These are phyloP conservation scores for Hericium coralloides DNA, from an alignment of 768 basidiomycete species.

Conservation along the genomic window DNA sequence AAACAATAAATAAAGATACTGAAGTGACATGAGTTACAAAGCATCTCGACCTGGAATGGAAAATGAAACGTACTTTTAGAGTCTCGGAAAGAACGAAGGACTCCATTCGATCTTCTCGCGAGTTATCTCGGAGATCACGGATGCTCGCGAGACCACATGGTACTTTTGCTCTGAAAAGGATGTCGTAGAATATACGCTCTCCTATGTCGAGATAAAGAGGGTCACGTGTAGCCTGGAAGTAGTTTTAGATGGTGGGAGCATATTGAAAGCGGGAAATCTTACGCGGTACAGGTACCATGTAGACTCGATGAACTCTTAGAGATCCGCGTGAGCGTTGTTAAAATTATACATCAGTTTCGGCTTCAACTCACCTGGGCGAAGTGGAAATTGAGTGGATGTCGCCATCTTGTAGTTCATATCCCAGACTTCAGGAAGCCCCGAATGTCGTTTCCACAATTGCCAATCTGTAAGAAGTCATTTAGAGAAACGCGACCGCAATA, in stretches of 20 bases:
- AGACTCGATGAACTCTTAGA: conserved; percentile 86
- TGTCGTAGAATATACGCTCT: conserved; percentile 72
- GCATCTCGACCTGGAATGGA: not conserved
- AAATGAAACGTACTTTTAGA: conserved; percentile 49
- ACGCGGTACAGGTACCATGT: conserved; percentile 94
- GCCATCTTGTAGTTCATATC: conserved; percentile 67
- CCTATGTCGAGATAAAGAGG: conserved; percentile 89
- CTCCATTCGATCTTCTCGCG: conserved; percentile 92
- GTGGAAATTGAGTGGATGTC: conserved; percentile 70
- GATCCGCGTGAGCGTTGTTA: not conserved
- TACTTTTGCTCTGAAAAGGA: conserved; percentile 67
- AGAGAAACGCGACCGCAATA: not conserved
- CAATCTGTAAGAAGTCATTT: conserved; percentile 47
- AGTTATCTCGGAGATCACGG: conserved; percentile 65
- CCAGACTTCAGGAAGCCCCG: conserved; percentile 89
- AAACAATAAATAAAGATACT: conserved; percentile 93
- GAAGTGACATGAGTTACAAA: not conserved
- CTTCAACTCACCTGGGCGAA: conserved; percentile 48
- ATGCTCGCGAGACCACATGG: conserved; percentile 83
- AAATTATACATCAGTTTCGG: not conserved
- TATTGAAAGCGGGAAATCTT: conserved; percentile 16
- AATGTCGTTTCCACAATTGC: conserved; percentile 85
- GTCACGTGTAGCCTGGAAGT: conserved; percentile 78
- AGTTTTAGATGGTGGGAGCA: not conserved
- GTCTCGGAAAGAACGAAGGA: conserved; percentile 93